Evolutionary conservation across 2,329 filamentous ascomycete species (phyloP), one percentile per base, ranked within the genome.

Genomic region (Rhinocladiella mackenziei): DNA sequence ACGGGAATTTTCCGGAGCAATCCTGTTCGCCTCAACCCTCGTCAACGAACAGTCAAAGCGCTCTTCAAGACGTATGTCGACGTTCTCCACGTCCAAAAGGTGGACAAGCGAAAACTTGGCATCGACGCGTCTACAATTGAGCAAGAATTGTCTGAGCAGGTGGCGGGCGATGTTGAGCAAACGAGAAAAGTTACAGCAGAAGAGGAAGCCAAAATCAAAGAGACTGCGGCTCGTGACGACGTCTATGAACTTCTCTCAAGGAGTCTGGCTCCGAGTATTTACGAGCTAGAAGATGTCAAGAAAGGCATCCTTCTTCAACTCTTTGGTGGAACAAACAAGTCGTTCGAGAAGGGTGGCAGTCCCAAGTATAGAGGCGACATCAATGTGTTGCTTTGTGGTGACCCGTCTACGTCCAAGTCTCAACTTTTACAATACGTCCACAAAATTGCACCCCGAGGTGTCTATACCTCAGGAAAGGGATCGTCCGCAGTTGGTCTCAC

Each of bases 31-130:
- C 82, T 97, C 51, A 98, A 97, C 62, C 91, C 92, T 15, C 83
- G 89, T 14, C 89, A 96, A 69, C 77, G 92, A 50, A 86, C 87
- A 0, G 81, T 97, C 61, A 97, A 96, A 74, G 86, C 88, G 52
- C 81, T 98, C 28, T 95, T 95, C 77, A 98, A 97, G 74, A 98
- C 92, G 0, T 98, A 95, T 55, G 84, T 98, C 39, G 92, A 98
- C 65, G 88, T 91, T 34, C 70, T 97, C 33, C 92, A 98, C 60
- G 86, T 97, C 29, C 89, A 97, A 62, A 98, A 98, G 65, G 86
- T 94, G 2, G 91, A 98, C 67, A 91, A 89, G 69, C 92, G 89
- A 67, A 84, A 92, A 42, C 81, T 98, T 75, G 92, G 92, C 23
- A 85, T 89, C 35, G 92, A 98, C 60, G 76, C 81, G 1, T 89